Conservation (phyloP, 2,329 filamentous ascomycete species). For the Diaporthe aspalathi region DNA sequence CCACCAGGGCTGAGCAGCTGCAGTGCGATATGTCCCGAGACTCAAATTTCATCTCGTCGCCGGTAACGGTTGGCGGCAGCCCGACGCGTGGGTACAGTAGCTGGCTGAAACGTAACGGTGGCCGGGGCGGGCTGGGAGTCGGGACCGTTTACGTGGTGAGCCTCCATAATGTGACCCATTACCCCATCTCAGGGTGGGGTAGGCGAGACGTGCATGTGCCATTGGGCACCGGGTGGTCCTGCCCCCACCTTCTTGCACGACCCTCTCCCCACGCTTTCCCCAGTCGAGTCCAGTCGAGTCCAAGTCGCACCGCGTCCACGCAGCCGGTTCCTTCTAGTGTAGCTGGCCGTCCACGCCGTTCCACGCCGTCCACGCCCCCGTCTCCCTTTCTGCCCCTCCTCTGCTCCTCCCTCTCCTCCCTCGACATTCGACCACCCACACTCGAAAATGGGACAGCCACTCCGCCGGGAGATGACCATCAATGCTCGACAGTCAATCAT, state of each 20-base stretch:
- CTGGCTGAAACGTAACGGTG: constrained; percentile 21
- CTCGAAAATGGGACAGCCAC: background rate
- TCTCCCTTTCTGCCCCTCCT: too few relatives aligned
- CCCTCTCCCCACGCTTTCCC: constrained; percentile 32
- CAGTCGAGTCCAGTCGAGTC: constrained; percentile 28
- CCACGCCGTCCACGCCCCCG: too few relatives aligned
- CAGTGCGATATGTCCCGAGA: constrained; percentile 10
- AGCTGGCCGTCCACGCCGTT: too few relatives aligned
- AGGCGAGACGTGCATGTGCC: background rate
- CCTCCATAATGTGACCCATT: too few relatives aligned
- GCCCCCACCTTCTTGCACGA: constrained; percentile 17
- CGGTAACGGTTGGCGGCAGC: constrained; percentile 28
- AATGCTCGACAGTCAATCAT: constrained; percentile 21
- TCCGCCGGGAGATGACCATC: constrained; percentile 25
- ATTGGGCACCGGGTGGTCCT: constrained; percentile 4
- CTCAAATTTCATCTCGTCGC: constrained; percentile 5
- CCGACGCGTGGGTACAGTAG: constrained; percentile 19
- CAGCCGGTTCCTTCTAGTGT: too few relatives aligned
- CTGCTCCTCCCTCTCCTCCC: too few relatives aligned
- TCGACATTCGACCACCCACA: constrained; percentile 18
- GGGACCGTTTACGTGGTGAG: constrained; percentile 26
- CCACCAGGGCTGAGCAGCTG: background rate
- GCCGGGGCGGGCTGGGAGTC: constrained; percentile 5
- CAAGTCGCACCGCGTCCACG: constrained; percentile 16
- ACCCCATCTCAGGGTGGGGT: constrained; percentile 16